Evolutionary conservation across 2,329 filamentous ascomycete genomes (phyloP).

Genomic region (Penicillium rolfsii): DNA sequence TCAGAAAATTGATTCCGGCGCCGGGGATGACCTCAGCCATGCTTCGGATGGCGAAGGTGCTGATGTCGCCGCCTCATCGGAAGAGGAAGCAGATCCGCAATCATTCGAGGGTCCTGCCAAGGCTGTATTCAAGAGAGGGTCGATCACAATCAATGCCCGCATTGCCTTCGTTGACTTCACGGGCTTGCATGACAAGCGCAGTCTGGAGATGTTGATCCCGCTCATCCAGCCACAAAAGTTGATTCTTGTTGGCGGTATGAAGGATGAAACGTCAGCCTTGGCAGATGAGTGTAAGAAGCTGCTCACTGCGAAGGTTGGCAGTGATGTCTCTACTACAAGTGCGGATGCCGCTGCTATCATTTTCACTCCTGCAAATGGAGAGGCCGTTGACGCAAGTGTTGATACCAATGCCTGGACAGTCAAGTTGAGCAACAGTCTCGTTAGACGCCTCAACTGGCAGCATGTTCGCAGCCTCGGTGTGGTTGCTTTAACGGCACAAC

Average conservation of each 20-base stretch:
- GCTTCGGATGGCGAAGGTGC: slow-evolving; percentile 60
- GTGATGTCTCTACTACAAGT: slow-evolving; percentile 42
- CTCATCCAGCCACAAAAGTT: slow-evolving; percentile 92
- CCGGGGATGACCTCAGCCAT: slow-evolving; percentile 54
- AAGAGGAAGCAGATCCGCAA: slow-evolving; percentile 56
- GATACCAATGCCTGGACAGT: slow-evolving; percentile 98
- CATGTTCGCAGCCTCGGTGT: slow-evolving; percentile 87
- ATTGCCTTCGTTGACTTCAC: slow-evolving; percentile 91
- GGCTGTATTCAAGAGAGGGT: slow-evolving; percentile 66
- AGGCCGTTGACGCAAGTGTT: slow-evolving; percentile 82
- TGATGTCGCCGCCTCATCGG: slow-evolving; percentile 59
- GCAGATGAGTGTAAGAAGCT: slow-evolving; percentile 79
- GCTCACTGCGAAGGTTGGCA: slow-evolving; percentile 50
- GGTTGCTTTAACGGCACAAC: slow-evolving; percentile 82
- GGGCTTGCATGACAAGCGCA: slow-evolving; percentile 89
- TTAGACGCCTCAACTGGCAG: slow-evolving; percentile 91
- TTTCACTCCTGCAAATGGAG: slow-evolving; percentile 77
- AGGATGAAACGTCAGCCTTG: slow-evolving; percentile 75
- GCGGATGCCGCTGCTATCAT: slow-evolving; percentile 65
- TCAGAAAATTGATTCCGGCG: slow-evolving; percentile 46
- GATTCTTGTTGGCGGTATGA: slow-evolving; percentile 82
- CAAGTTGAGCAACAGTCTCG: slow-evolving; percentile 80
- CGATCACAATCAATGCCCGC: slow-evolving; percentile 69
- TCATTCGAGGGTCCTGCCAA: slow-evolving; percentile 71
- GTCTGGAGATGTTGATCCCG: slow-evolving; percentile 90